Conservation (phyloP, 176 grass and related monocot genomes). For the Carex pumila region DNA sequence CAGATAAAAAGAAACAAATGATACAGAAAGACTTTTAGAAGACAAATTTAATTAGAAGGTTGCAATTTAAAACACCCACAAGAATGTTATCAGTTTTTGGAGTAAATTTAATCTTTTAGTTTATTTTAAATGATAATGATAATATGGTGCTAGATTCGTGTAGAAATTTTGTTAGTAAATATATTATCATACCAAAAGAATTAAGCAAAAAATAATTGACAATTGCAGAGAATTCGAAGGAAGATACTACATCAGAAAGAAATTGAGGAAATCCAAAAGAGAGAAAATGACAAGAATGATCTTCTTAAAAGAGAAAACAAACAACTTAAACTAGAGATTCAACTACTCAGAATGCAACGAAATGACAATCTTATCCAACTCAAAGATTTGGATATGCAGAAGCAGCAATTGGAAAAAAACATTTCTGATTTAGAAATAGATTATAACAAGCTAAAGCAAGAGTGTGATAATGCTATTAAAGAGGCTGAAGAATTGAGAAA, state of each 20-base stretch:
- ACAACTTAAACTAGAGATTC: slow-evolving; percentile 23
- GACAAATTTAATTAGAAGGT: background rate
- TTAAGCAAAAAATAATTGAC: too few species aligned
- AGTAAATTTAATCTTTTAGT: background rate
- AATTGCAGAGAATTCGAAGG: background rate
- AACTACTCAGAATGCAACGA: background rate
- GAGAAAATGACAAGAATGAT: slow-evolving; percentile 28
- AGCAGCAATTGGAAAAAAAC: slow-evolving; percentile 5
- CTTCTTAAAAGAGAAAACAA: slow-evolving; percentile 36
- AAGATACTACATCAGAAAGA: slow-evolving; percentile 33
- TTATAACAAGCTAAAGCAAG: slow-evolving; percentile 5
- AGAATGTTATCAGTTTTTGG: too few species aligned
- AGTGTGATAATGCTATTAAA: slow-evolving; percentile 41
- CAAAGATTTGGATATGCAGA: slow-evolving; percentile 28
- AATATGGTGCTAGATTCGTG: background rate
- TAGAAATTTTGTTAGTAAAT: background rate
- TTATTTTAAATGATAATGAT: background rate
- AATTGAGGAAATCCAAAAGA: slow-evolving; percentile 34
- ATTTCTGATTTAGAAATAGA: too few species aligned
- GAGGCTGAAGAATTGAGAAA: slow-evolving; percentile 25
- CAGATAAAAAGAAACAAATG: background rate
- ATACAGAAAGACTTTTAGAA: background rate
- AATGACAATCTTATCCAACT: slow-evolving; percentile 32
- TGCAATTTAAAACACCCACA: background rate
- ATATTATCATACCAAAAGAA: too few species aligned